A percentile compares a stretch with the other conserved stretches of the same genome.
phyloP scores from a whole-genome alignment of 1,284 basidiomycete genomes.

The Leccinum solheimii region DNA sequence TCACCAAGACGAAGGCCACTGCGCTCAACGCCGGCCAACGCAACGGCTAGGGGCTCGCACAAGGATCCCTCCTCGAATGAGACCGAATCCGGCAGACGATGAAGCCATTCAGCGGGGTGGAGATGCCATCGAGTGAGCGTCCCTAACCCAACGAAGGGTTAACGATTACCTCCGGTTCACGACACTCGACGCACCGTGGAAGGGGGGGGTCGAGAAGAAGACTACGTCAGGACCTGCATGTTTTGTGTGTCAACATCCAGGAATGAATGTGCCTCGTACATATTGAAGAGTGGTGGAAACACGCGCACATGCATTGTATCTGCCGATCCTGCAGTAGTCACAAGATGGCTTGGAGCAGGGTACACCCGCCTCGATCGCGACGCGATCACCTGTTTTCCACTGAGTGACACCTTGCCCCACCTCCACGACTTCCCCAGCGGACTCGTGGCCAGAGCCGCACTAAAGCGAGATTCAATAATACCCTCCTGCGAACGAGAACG shows the following conservation, averaged over 20 bases:
- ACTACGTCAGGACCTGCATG: conserved; percentile 50
- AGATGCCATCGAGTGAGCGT: conserved; percentile 62
- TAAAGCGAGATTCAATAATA: conserved; percentile 22
- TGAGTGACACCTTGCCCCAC: conserved; percentile 61
- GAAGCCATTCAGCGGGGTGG: conserved; percentile 65
- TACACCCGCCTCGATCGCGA: conserved; percentile 64
- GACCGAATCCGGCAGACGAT: conserved; percentile 56
- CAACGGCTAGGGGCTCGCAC: conserved; percentile 63
- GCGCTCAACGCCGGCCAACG: conserved; percentile 62
- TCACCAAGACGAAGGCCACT: conserved; percentile 61
- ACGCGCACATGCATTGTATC: conserved; percentile 56
- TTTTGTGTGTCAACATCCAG: conserved; percentile 8
- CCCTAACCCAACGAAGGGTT: conserved; percentile 37
- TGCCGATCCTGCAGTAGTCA: conserved; percentile 56
- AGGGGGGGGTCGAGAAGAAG: conserved; percentile 68
- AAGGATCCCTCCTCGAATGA: conserved; percentile 65
- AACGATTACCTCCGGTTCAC: not conserved
- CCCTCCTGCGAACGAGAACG: not conserved
- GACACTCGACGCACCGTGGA: conserved; percentile 45
- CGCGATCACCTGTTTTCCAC: conserved; percentile 58
- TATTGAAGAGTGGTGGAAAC: not conserved
- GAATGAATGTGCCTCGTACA: not conserved
- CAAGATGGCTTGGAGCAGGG: conserved; percentile 62
- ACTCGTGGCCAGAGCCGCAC: conserved; percentile 67
- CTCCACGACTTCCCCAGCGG: conserved; percentile 61